Evolutionary conservation across 1,284 basidiomycete genomes (phyloP), one percentile per base, ranked within the genome.

Genomic region (Dichomitus squalens): DNA sequence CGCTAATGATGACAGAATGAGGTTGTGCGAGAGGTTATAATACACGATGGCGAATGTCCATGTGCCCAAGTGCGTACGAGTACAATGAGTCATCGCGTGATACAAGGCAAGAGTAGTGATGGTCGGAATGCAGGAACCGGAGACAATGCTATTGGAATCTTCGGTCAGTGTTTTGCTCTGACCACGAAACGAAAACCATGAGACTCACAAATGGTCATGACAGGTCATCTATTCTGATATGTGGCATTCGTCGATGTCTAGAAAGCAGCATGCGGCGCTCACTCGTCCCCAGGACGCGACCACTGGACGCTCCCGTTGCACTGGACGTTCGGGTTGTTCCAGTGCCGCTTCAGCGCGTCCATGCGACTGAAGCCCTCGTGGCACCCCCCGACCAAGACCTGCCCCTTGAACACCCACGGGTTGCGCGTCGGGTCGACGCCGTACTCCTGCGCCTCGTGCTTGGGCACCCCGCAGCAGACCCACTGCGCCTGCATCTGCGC

Each of bases 281-380:
- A 43, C 12, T 43, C 23, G 25, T n/a, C 41, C 3, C 5, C 12
- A 16, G 41, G 43, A 25, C 43, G 29, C 53, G 61, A 46, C 38
- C 58, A 60, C 38, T 31, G 18, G 41, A 58, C 46, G 29, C 57
- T 56, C 39, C 61, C 62, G 35, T 61, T 49, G 57, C 68, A 70
- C 5, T 9, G 9, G 29, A 54, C 59, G 40, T 65, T 66, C 33
- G 16, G 21, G 51, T 65, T 66, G 25, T 61, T 47, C 52, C 69
- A 58, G 47, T 72, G 70, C 20, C 70, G 55, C 57, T 67, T 67
- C 29, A 71, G 63, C 38, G 70, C 68, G 48, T 72, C 70, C 59
- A 59, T 58, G 43, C 70, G 53, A 33, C 61, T 65, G 55, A 71
- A 71, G 21, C 49, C 48, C 47, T 54, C 60, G 21, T 62, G 59